Percentiles rank a stretch among this genome's conserved stretches.
Evolutionary conservation across 495 filamentous ascomycete species (phyloP).

Genomic region (Letharia columbiana): DNA sequence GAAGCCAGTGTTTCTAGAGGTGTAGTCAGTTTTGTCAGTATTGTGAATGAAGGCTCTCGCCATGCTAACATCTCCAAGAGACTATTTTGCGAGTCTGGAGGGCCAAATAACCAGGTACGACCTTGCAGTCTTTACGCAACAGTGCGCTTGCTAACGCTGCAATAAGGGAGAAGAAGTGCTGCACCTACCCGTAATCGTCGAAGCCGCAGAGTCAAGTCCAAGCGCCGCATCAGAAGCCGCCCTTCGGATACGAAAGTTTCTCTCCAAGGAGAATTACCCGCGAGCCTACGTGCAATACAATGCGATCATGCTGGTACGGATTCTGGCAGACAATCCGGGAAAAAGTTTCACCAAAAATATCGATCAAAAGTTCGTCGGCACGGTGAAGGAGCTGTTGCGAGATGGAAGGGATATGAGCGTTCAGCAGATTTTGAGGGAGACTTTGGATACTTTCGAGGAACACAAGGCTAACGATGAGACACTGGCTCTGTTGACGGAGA

Average conservation of each 20-base stretch:
- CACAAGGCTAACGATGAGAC: slow-evolving; percentile 66
- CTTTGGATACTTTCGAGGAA: slow-evolving; percentile 62
- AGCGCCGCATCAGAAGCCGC: slow-evolving; percentile 72
- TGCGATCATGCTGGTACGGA: slow-evolving; percentile 90
- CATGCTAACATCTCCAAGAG: slow-evolving; percentile 33
- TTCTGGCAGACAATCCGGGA: slow-evolving; percentile 87
- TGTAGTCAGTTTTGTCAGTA: slow-evolving; percentile 35
- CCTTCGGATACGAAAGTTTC: slow-evolving; percentile 67
- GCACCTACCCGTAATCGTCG: slow-evolving; percentile 90
- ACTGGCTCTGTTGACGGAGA: slow-evolving; percentile 54
- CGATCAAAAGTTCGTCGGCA: slow-evolving; percentile 68
- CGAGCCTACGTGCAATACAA: slow-evolving; percentile 79
- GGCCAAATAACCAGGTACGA: slow-evolving; percentile 53
- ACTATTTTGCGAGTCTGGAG: slow-evolving; percentile 72
- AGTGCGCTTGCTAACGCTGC: slow-evolving; percentile 15
- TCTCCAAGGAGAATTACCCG: slow-evolving; percentile 56
- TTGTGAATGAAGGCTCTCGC: slow-evolving; percentile 12
- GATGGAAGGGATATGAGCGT: slow-evolving; percentile 65
- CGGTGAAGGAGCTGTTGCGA: slow-evolving; percentile 67
- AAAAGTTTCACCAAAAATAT: slow-evolving; percentile 78
- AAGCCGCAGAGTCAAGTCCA: slow-evolving; percentile 86
- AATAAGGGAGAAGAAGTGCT: slow-evolving; percentile 76
- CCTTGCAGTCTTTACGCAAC: neutral
- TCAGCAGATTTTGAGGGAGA: slow-evolving; percentile 77
- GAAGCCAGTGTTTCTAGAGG: slow-evolving; percentile 41